Percentiles rank a stretch among this genome's conserved stretches.
phyloP scores from a whole-genome alignment of 805 yeast species.

The Ogataea corticis region DNA sequence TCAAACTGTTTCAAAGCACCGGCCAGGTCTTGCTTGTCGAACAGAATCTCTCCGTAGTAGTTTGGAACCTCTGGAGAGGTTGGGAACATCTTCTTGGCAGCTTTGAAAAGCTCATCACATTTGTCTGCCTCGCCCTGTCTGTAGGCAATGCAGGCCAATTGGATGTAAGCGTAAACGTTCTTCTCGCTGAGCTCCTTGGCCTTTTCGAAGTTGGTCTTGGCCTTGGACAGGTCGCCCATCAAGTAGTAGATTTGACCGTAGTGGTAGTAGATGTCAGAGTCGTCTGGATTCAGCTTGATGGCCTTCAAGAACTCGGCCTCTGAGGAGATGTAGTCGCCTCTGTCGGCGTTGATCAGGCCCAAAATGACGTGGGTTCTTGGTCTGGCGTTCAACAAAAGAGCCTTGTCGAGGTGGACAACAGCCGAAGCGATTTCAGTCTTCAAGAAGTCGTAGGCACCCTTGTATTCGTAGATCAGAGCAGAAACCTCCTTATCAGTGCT shows the following conservation, averaged over 20 bases:
- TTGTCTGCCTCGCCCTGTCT: slow-evolving; percentile 63
- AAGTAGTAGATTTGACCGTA: slow-evolving; percentile 89
- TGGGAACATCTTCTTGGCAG: slow-evolving; percentile 75
- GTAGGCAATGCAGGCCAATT: slow-evolving; percentile 88
- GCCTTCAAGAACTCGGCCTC: slow-evolving; percentile 71
- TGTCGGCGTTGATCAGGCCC: slow-evolving; percentile 83
- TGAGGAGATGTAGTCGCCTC: slow-evolving; percentile 61
- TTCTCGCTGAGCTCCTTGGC: slow-evolving; percentile 72
- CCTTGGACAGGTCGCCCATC: slow-evolving; percentile 70
- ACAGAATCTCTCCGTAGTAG: slow-evolving; percentile 91
- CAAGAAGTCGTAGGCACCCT: slow-evolving; percentile 81
- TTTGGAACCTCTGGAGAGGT: slow-evolving; percentile 90
- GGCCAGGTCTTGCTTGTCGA: slow-evolving; percentile 71
- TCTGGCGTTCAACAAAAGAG: slow-evolving; percentile 70
- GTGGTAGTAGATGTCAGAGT: slow-evolving; percentile 88
- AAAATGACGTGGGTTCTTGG: slow-evolving; percentile 79
- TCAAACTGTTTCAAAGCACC: slow-evolving; percentile 85
- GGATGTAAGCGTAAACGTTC: slow-evolving; percentile 85
- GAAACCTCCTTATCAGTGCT: slow-evolving; percentile 41
- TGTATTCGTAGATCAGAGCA: slow-evolving; percentile 79
- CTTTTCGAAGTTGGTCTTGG: slow-evolving; percentile 71
- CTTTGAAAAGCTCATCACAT: slow-evolving; percentile 63
- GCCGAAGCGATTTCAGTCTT: slow-evolving; percentile 71
- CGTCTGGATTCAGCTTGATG: slow-evolving; percentile 60
- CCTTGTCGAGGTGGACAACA: slow-evolving; percentile 58